Percentiles rank a stretch among this genome's conserved stretches.
These are phyloP conservation scores for Fusarium brevicatenulatum DNA, from an alignment of 2,329 filamentous ascomycete species.

Conservation along the genomic window DNA sequence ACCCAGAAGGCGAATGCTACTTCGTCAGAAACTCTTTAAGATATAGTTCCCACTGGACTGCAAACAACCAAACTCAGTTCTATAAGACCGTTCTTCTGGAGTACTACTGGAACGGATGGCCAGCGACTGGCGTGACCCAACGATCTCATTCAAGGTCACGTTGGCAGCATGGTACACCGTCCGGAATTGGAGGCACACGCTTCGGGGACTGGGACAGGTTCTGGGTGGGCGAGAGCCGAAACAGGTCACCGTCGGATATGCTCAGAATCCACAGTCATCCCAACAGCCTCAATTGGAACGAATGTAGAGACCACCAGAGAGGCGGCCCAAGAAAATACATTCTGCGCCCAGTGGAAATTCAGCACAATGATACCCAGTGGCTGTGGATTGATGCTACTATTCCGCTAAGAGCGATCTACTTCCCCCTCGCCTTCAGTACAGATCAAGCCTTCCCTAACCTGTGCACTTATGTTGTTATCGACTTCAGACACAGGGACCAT, in stretches of 20 bases:
- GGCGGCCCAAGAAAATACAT: conserved; percentile 7
- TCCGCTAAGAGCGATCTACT: conserved; percentile 4
- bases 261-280: neutral
- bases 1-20: conserved; percentile 26
- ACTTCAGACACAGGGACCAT: neutral
- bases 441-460: neutral
- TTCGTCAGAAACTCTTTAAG: neutral
- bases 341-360: conserved; percentile 2
- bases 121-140: neutral
- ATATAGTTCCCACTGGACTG: neutral
- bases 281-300: conserved; percentile 17
- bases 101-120: conserved; percentile 16
- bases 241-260: neutral
- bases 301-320: neutral
- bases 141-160: neutral
- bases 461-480: conserved; percentile 18
- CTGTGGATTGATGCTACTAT: conserved; percentile 17
- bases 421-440: neutral
- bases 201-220: conserved; percentile 12
- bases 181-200: accelerated
- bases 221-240: conserved; percentile 4
- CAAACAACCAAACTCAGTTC: neutral
- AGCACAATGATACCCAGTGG: neutral
- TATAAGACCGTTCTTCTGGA: neutral
- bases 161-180: neutral